Conservation (phyloP, 305 asterid species). For the Caryopteris hybrid region DNA sequence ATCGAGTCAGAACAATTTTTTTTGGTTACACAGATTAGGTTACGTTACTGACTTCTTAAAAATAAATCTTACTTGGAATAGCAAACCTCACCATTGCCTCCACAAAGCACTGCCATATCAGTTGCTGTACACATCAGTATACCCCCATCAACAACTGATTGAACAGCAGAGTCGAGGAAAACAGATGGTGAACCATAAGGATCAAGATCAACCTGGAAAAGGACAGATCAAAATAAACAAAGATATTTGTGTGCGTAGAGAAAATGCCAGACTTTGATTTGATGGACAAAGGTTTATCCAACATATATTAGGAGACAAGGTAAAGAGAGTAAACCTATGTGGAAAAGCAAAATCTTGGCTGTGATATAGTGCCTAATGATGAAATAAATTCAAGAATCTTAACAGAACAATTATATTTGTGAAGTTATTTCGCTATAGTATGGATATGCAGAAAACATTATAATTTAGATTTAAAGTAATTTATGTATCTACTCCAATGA, state of each 20-base stretch:
- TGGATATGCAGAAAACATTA: no score
- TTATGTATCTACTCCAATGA: background rate
- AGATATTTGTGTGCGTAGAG: background rate
- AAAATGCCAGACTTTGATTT: background rate
- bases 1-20: constrained; percentile 18
- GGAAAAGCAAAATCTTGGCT: background rate
- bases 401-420: no score
- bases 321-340: background rate
- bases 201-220: constrained; percentile 90
- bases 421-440: no score
- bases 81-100: constrained; percentile 94
- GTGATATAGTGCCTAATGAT: background rate
- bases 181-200: constrained; percentile 97
- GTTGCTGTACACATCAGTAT: constrained; percentile 96
- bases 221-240: background rate
- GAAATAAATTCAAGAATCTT: no score
- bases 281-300: background rate
- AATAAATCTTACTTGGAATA: constrained; percentile 79
- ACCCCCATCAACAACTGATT: constrained; percentile 92
- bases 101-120: constrained; percentile 98
- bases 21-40: background rate
- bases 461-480: background rate
- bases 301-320: background rate
- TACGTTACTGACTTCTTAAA: background rate
- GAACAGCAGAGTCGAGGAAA: constrained; percentile 94